Base-by-base conservation (phyloP, 2,329 filamentous ascomycete species). In the Massarina eburnea region DNA sequence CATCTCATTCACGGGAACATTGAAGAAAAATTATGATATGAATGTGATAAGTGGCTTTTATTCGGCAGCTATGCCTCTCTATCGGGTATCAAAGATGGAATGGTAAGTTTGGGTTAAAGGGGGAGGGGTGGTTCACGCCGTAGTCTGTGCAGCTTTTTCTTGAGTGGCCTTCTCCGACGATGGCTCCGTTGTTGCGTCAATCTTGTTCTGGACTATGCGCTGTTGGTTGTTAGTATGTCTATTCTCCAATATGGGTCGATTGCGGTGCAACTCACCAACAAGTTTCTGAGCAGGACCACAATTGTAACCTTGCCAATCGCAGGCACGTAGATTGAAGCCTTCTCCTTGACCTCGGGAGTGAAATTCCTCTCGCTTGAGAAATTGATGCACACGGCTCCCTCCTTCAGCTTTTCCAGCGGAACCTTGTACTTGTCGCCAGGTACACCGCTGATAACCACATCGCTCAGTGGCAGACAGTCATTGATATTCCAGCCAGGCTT, bases 251-350 rank as follows among this genome's bases (percentile, higher is more conserved):
- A 7, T 7, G 6, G 26, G 36, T 4, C 2, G 40, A 18, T 22
- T 1, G 17, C 19, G 4, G 15, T 3, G 21, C 21, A 24, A 80
- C 86, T 74, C 74, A 94, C 89, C 65, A 97, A 79, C 27, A 97
- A 74, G 66, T 99, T 99, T 45, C 94, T 80, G 62, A 97, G 76
- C 47, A 99, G 74, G 26, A 96, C 85, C 14, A 92, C 89, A 67
- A 97, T 97, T 0, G 94, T 99, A 38, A 97, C 92, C 76, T 97
- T 99, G 59, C 94, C 94, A 57, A 96, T 95, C 0, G 92, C 94
- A 1, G 94, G 94, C 15, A 97, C 91, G 62, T 96, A 99, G 62
- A 99, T 95, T 4, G 90, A 91, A 2, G 94, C 94, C 76, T 91
- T 95, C 70, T 96, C 88, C 75, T 96, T 97, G 57, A 97, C 84